phyloP scores from a whole-genome alignment of 78 protist genomes.

The Polysphondylium violaceum region DNA sequence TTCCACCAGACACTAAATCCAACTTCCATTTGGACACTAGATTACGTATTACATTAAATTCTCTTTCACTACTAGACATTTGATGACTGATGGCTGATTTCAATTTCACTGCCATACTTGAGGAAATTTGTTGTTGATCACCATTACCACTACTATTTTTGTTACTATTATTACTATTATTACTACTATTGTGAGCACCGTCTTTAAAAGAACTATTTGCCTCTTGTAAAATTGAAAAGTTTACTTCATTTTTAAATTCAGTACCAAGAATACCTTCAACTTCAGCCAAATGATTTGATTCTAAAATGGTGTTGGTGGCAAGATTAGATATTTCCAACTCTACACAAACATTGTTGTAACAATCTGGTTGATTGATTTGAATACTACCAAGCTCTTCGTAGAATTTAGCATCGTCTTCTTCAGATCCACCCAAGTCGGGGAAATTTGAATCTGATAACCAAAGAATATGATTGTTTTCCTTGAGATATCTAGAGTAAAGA shows the following conservation, averaged over 20 bases:
- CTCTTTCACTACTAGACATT: constrained; percentile 68
- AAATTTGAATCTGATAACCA: constrained; percentile 86
- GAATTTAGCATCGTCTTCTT: constrained; percentile 89
- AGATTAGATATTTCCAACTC: constrained; percentile 83
- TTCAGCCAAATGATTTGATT: constrained; percentile 60
- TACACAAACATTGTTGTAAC: constrained; percentile 85
- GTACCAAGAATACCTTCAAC: constrained; percentile 76
- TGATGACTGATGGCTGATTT: constrained; percentile 24
- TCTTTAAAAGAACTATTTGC: too few relatives aligned
- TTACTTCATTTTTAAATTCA: constrained; percentile 23
- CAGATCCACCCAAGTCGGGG: constrained; percentile 94
- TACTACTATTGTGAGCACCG: not conserved
- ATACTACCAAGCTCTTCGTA: constrained; percentile 54
- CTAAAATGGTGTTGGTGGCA: constrained; percentile 89
- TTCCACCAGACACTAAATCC: constrained; percentile 49
- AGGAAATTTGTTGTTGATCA: not conserved
- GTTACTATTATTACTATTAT: not conserved
- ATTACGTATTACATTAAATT: constrained; percentile 74
- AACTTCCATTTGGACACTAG: constrained; percentile 84
- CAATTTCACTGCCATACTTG: not conserved
- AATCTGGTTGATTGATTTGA: constrained; percentile 71
- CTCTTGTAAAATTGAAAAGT: not conserved
- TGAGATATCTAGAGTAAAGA: constrained; percentile 66
- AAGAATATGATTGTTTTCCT: constrained; percentile 44
- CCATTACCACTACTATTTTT: not conserved